These are phyloP conservation scores for Aspergillus latus DNA, from an alignment of 2,329 filamentous ascomycete species.

Conservation along the genomic window DNA sequence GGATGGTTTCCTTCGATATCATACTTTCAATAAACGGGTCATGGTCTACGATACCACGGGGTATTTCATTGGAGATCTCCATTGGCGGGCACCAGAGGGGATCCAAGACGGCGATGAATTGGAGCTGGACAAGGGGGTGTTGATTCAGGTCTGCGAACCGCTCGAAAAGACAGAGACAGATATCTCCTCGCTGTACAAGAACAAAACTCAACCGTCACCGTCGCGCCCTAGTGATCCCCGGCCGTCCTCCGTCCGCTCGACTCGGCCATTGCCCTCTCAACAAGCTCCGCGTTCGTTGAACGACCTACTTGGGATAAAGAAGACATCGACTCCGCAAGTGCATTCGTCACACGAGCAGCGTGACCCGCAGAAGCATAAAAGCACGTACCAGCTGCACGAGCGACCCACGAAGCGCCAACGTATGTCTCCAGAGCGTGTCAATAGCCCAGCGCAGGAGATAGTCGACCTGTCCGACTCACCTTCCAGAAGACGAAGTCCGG, in stretches of 20 bases:
- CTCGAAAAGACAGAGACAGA: constrained; percentile 75
- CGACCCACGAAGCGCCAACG: constrained; percentile 37
- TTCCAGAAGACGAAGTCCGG: not conserved
- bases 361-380: constrained; percentile 15
- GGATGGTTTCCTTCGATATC: constrained; percentile 82
- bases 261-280: constrained; percentile 37
- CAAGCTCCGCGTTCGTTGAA: constrained; percentile 57
- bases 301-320: constrained; percentile 64
- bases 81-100: constrained; percentile 70
- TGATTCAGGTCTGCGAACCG: constrained; percentile 78
- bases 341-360: constrained; percentile 65
- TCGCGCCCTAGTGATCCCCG: constrained; percentile 33
- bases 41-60: constrained; percentile 86
- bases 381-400: constrained; percentile 19
- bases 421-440: constrained; percentile 17
- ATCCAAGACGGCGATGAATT: constrained; percentile 81
- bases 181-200: constrained; percentile 69
- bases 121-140: constrained; percentile 70
- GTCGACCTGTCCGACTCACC: constrained; percentile 26
- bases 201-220: constrained; percentile 45
- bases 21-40: constrained; percentile 84
- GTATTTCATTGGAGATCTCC: constrained; percentile 79
- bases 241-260: constrained; percentile 46
- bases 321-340: constrained; percentile 63
- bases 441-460: constrained; percentile 10